Base-by-base conservation (phyloP, 177 flowering plant genomes). In the Telopea speciosissima region DNA sequence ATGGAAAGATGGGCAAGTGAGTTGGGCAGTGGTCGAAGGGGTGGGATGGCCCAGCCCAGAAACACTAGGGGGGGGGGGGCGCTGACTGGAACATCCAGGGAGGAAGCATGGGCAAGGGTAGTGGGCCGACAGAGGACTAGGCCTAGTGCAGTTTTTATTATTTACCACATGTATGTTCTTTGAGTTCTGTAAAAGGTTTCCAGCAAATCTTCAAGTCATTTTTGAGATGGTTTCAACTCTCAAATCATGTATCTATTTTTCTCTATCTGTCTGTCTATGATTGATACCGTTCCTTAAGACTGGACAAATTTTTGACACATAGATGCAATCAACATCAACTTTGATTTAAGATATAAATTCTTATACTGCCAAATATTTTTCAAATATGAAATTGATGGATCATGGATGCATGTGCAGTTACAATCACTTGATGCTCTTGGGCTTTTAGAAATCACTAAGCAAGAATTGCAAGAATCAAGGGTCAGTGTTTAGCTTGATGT, bases 361-460 rank as follows among this genome's bases (percentile, higher is more conserved):
- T 54, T 63, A 1, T 40, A 3, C 25, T 24, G 6, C 5, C 44
- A 21, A 36, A 6, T 17, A 28, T n/a, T 11, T 63, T 49, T 17
- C 36, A 12, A 11, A 12, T 25, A 24, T 49, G 19, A 33, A 22
- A 25, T 52, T 73, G 67, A 68, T 71, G 49, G 33, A 8, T 1
- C 26, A 45, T 22, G 28, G 8, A 3, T 67, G 68, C 33, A 63
- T 81, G 54, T 49, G 77, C 88, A 92, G 97, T 76, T 92, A 76
- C 92, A 87, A 80, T 87, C 97, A 49, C 76, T 85, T 44, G 81
- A 85, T 72, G 72, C 86, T 63, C 82, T 89, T 68, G 90, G 79
- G 62, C 65, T 72, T 65, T 62, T 89, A 83, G 96, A 86, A 81
- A 81, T 70, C 26, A 73, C 76, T 17, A 82, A 72, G 75, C 81